A percentile compares a stretch with the other conserved stretches of the same genome.
phyloP scores from a whole-genome alignment of 2,329 filamentous ascomycete species.

The Zalaria obscura region DNA sequence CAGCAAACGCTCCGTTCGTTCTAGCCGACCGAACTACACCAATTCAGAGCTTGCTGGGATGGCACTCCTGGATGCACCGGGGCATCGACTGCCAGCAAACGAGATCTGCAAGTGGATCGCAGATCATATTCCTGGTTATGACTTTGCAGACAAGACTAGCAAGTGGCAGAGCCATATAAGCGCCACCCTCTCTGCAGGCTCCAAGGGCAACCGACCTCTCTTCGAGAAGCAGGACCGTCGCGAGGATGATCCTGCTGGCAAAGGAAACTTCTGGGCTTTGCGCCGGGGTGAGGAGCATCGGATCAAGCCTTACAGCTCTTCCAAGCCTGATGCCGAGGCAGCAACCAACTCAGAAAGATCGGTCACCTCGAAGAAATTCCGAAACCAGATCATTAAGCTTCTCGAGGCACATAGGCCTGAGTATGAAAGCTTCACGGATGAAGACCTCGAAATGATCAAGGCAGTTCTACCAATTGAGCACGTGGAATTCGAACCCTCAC shows the following conservation, averaged over 20 bases:
- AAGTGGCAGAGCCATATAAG: background rate
- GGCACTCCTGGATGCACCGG: constrained; percentile 13
- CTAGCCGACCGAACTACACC: constrained; percentile 1
- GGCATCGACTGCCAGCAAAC: constrained; percentile 8
- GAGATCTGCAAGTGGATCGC: constrained; percentile 14
- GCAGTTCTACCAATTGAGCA: too few species aligned
- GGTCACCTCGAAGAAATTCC: too few species aligned
- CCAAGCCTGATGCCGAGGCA: too few species aligned
- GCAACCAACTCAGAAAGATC: too few species aligned
- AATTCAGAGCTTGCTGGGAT: constrained; percentile 13
- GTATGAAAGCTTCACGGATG: too few species aligned
- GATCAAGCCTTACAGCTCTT: background rate
- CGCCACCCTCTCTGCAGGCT: background rate
- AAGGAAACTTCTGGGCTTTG: constrained; percentile 8
- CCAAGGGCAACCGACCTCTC: background rate
- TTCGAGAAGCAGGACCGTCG: background rate
- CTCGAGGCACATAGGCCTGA: too few species aligned
- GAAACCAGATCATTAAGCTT: too few species aligned
- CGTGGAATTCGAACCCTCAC: too few species aligned
- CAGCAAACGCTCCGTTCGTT: background rate
- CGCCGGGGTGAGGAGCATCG: constrained; percentile 8
- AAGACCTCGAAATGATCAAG: too few species aligned
- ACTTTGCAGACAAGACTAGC: constrained; percentile 8
- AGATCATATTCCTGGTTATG: constrained; percentile 13
- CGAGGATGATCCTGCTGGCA: background rate